These are phyloP conservation scores for Amborella trichopoda DNA, from an alignment of 164 flowering plant species.

Conservation along the genomic window DNA sequence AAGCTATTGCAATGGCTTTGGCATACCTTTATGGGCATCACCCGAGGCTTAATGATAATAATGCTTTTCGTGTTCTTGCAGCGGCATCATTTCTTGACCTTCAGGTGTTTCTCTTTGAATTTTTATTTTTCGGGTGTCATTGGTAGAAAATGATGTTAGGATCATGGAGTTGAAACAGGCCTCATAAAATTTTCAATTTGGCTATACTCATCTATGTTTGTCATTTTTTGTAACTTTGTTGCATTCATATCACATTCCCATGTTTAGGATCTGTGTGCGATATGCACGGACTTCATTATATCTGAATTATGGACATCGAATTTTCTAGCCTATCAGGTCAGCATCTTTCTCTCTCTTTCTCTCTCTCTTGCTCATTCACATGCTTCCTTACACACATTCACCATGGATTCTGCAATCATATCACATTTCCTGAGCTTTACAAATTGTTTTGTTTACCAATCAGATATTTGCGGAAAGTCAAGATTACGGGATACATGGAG, in stretches of 20 bases:
- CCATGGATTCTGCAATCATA: no score
- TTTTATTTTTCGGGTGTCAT: background rate
- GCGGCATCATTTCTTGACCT: slow-evolving; percentile 98
- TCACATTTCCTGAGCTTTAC: slow-evolving; percentile 3
- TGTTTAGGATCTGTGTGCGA: slow-evolving; percentile 89
- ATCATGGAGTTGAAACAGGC: background rate
- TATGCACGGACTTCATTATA: slow-evolving; percentile 92
- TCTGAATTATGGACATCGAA: slow-evolving; percentile 92
- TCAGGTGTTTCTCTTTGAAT: slow-evolving; percentile 31
- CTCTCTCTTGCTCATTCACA: background rate
- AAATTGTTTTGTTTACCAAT: slow-evolving; percentile 6
- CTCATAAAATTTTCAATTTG: no score
- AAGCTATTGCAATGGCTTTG: slow-evolving; percentile 77
- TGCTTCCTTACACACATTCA: no score
- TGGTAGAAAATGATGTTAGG: background rate
- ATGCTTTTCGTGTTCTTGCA: slow-evolving; percentile 96
- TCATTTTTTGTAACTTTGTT: no score
- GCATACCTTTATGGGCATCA: slow-evolving; percentile 92
- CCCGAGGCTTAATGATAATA: slow-evolving; percentile 81
- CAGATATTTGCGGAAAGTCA: slow-evolving; percentile 95
- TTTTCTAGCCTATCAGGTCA: slow-evolving; percentile 90
- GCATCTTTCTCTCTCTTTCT: slow-evolving; percentile 1
- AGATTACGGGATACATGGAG: slow-evolving; percentile 95
- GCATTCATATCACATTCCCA: no score
- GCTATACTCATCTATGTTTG: no score